Evolutionary conservation across 306 rosid species (phyloP).

Genomic region (Vicia faba): DNA sequence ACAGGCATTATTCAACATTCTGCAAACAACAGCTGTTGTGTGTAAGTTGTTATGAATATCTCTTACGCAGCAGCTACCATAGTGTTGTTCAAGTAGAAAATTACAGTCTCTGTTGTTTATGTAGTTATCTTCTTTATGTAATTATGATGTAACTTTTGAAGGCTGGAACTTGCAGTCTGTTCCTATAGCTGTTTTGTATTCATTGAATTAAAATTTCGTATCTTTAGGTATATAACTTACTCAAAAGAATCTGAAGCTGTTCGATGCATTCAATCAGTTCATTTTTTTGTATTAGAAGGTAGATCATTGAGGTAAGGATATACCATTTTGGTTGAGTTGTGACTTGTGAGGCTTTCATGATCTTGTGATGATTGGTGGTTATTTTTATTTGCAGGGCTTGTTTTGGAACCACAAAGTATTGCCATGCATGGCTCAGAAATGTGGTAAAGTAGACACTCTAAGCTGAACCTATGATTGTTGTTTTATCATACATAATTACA

Average conservation of each 20-base stretch:
- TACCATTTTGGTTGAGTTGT: slow-evolving; percentile 31
- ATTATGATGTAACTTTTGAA: slow-evolving; percentile 14
- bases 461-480: slow-evolving; percentile 29
- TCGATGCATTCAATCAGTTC: slow-evolving; percentile 60
- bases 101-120: background rate
- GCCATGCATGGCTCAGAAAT: slow-evolving; percentile 67
- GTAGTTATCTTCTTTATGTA: background rate
- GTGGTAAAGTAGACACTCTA: slow-evolving; percentile 42
- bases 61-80: slow-evolving; percentile 25
- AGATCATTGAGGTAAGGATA: slow-evolving; percentile 53
- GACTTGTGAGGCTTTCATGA: slow-evolving; percentile 27
- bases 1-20: slow-evolving; percentile 57
- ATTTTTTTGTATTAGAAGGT: slow-evolving; percentile 58
- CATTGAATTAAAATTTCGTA: slow-evolving; percentile 20
- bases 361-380: slow-evolving; percentile 32
- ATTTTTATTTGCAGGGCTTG: slow-evolving; percentile 54
- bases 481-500: slow-evolving; percentile 13
- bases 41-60: slow-evolving; percentile 47
- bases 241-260: slow-evolving; percentile 55
- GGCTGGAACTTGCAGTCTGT: slow-evolving; percentile 27
- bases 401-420: slow-evolving; percentile 63
- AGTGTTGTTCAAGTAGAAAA: slow-evolving; percentile 21
- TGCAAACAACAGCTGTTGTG: slow-evolving; percentile 57
- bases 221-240: slow-evolving; percentile 56
- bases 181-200: slow-evolving; percentile 19